These are phyloP conservation scores for Phaeophleospora eucalypticola DNA, from an alignment of 2,329 filamentous ascomycete species.

Conservation along the genomic window DNA sequence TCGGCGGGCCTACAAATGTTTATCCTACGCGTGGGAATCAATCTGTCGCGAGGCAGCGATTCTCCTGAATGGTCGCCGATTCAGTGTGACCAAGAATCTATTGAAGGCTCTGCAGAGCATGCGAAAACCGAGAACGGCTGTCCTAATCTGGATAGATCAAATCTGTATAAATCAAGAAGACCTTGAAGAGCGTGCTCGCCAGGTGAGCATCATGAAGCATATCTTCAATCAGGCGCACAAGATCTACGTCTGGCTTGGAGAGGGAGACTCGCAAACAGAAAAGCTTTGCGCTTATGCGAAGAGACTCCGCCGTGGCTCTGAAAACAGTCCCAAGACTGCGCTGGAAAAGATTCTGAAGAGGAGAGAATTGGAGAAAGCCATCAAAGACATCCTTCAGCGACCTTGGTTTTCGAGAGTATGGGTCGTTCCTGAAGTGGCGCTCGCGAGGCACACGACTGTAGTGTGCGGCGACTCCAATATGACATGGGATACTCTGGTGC, in stretches of 20 bases:
- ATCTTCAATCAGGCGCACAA: constrained; percentile 31
- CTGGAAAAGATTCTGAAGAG: constrained; percentile 21
- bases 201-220: constrained; percentile 35
- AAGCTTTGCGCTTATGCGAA: constrained; percentile 28
- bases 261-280: constrained; percentile 24
- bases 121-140: constrained; percentile 23
- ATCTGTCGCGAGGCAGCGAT: constrained; percentile 23
- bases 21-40: constrained; percentile 31
- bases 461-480: constrained; percentile 14
- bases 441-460: constrained; percentile 22
- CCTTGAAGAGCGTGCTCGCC: constrained; percentile 28
- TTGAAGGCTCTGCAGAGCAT: constrained; percentile 22
- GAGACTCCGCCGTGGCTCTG: constrained; percentile 21
- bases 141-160: constrained; percentile 31
- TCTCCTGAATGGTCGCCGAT: constrained; percentile 27
- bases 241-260: constrained; percentile 29
- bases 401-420: constrained; percentile 31
- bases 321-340: constrained; percentile 13
- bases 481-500: constrained; percentile 23
- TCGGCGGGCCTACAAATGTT: constrained; percentile 20
- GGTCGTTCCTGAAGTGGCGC: constrained; percentile 27
- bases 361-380: constrained; percentile 26
- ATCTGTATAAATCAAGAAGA: constrained; percentile 35
- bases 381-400: constrained; percentile 26
- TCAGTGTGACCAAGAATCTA: constrained; percentile 30